A percentile compares a stretch with the other conserved stretches of the same genome.
These are phyloP conservation scores for Grifola frondosa DNA, from an alignment of 1,284 basidiomycete genomes.

Conservation along the genomic window DNA sequence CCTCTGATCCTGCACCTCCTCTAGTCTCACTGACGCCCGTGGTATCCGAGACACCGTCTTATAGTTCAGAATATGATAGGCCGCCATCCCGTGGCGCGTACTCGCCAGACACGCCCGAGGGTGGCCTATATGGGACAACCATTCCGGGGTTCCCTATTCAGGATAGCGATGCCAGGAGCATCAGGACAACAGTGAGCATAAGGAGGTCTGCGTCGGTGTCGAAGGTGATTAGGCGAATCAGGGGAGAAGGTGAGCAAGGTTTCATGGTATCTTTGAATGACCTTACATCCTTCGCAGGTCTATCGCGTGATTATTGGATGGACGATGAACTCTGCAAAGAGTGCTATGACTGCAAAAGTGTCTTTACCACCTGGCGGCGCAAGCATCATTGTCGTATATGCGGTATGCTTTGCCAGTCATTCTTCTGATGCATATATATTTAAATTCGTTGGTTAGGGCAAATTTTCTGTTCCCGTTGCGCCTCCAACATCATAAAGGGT, in stretches of 20 bases:
- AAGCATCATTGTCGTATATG: slow-evolving; percentile 96
- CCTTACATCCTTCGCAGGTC: slow-evolving; percentile 43
- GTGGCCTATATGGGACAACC: slow-evolving; percentile 60
- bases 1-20: slow-evolving; percentile 68
- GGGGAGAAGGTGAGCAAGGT: slow-evolving; percentile 68
- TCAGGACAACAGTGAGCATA: slow-evolving; percentile 68
- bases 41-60: slow-evolving; percentile 70
- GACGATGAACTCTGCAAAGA: slow-evolving; percentile 95
- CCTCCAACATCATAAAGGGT: slow-evolving; percentile 96
- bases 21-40: slow-evolving; percentile 81
- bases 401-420: slow-evolving; percentile 47
- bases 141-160: slow-evolving; percentile 85
- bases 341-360: slow-evolving; percentile 90
- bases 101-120: slow-evolving; percentile 59
- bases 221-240: slow-evolving; percentile 83
- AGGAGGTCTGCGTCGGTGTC: slow-evolving; percentile 81
- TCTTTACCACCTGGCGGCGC: slow-evolving; percentile 89
- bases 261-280: background rate
- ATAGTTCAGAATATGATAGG: slow-evolving; percentile 59
- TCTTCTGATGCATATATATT: slow-evolving; percentile 8
- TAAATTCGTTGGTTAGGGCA: slow-evolving; percentile 59
- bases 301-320: slow-evolving; percentile 95
- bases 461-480: slow-evolving; percentile 91
- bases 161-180: slow-evolving; percentile 74
- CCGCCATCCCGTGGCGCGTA: slow-evolving; percentile 53